These are phyloP conservation scores for Crucihimalaya himalaica DNA, from an alignment of 345 rosid species.

Conservation along the genomic window DNA sequence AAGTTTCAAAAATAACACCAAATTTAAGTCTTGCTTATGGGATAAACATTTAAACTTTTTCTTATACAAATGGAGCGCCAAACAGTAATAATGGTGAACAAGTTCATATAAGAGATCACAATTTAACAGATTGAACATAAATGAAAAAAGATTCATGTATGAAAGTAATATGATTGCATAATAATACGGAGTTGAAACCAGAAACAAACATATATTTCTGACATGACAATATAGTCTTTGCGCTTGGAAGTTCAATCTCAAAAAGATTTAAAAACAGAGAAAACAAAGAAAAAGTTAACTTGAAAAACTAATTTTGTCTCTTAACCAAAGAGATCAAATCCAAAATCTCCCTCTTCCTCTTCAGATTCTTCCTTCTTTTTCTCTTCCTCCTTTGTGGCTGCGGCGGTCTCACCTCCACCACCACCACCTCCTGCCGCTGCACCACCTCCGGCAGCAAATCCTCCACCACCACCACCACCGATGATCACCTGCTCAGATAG, in stretches of 20 bases:
- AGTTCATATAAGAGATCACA: background rate
- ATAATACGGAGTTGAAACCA: background rate
- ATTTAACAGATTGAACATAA: background rate
- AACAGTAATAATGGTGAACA: background rate
- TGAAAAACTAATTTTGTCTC: conserved; percentile 15
- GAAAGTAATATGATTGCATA: background rate
- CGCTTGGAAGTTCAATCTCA: background rate
- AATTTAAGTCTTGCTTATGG: background rate
- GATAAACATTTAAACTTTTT: background rate
- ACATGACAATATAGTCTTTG: conserved; percentile 1
- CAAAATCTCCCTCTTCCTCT: conserved; percentile 67
- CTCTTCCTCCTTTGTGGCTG: conserved; percentile 54
- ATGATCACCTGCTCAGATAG: conserved; percentile 47
- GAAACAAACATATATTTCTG: conserved; percentile 31
- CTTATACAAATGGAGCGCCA: background rate
- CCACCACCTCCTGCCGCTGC: conserved; percentile 51
- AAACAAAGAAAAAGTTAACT: background rate
- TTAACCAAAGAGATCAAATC: conserved; percentile 72
- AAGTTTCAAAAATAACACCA: background rate
- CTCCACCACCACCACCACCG: conserved; percentile 56
- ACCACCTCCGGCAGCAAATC: conserved; percentile 51
- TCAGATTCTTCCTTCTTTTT: conserved; percentile 69
- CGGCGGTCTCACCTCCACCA: conserved; percentile 52
- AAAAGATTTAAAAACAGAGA: background rate
- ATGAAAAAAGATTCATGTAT: background rate